Evolutionary conservation across 108 stramenopile species (phyloP), one percentile per base, ranked within the genome.

Genomic region (Parietichytrium sp.): DNA sequence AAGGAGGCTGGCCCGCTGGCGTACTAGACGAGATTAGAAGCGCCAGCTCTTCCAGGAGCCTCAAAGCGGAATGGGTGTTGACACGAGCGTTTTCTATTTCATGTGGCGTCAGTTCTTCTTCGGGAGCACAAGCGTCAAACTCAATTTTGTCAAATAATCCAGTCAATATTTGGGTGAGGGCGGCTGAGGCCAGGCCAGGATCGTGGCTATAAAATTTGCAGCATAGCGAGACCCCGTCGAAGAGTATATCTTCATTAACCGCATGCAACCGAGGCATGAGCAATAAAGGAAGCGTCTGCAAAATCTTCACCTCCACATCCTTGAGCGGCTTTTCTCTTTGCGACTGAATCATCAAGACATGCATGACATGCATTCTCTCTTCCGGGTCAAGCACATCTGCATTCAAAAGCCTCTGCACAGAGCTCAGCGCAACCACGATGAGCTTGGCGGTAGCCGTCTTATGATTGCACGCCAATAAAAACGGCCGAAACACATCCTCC

Each of bases 401-500:
- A 20, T 86, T 85, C 54, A 86, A 81, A 42, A 86, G 82, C 52
- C 85, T 83, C 83, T 85, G 85, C 4, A 86, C 83, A 47, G 85
- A 83, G 6, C 82, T 81, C 80, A 86, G 80, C 10, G 86, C 86
- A 79, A 85, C 83, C 54, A 54, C 80, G 33, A 85, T 78, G 30
- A 86, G 85, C 51, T 81, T 83, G 3, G 31, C 47, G 13, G 79
- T 30, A 10, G 85, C 85, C 15, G 83, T 85, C 29, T 54, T 30
- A 38, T 86, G 86, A 51, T 86, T 85, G 83, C 86, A 86, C n/a
- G 86, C 86, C 33, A 86, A 80, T 4, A 86, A 83, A 48, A 86
- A 86, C 8, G 86, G 86, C 12, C 86, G 78, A 16, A 86, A 80
- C 6, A 86, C 83, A 29, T 86, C 86, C 83, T 86, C 85, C 15